phyloP scores from a whole-genome alignment of 805 yeast species.

The Yarrowia keelungensis region DNA sequence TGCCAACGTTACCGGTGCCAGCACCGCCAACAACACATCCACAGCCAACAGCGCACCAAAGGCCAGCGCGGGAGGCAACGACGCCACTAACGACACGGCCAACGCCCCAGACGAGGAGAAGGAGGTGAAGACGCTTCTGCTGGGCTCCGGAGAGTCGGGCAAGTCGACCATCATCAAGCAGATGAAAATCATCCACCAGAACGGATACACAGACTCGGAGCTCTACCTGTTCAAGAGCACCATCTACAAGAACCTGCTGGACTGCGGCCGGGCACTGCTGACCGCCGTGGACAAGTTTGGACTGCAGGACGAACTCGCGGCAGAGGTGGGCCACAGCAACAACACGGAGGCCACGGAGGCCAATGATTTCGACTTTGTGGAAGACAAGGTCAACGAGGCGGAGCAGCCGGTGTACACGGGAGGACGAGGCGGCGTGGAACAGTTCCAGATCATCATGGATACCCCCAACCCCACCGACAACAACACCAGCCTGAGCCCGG shows the following conservation, averaged over 20 bases:
- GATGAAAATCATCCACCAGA: conserved; percentile 77
- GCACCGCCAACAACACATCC: conserved; percentile 11
- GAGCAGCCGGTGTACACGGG: background rate
- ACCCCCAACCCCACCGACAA: conserved; percentile 29
- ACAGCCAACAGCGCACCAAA: conserved; percentile 6
- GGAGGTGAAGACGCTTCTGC: conserved; percentile 73
- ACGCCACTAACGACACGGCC: conserved; percentile 16
- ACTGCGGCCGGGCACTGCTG: conserved; percentile 73
- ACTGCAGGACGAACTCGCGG: conserved; percentile 40
- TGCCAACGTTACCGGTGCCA: background rate
- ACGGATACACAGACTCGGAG: conserved; percentile 76
- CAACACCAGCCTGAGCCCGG: conserved; percentile 59
- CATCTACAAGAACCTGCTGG: conserved; percentile 77
- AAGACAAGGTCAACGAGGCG: conserved; percentile 40
- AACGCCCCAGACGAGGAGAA: conserved; percentile 23
- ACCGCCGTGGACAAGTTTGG: conserved; percentile 66
- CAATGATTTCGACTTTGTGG: conserved; percentile 41
- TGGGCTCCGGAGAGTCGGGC: conserved; percentile 86
- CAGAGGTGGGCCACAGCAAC: conserved; percentile 6
- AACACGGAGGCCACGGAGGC: conserved; percentile 3
- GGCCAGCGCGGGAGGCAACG: background rate
- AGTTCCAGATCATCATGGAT: conserved; percentile 32
- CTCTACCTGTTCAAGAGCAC: conserved; percentile 75
- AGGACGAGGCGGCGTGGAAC: conserved; percentile 36
- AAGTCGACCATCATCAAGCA: conserved; percentile 83